These are phyloP conservation scores for Serendipita indica DNA, from an alignment of 768 basidiomycete species.

Conservation along the genomic window DNA sequence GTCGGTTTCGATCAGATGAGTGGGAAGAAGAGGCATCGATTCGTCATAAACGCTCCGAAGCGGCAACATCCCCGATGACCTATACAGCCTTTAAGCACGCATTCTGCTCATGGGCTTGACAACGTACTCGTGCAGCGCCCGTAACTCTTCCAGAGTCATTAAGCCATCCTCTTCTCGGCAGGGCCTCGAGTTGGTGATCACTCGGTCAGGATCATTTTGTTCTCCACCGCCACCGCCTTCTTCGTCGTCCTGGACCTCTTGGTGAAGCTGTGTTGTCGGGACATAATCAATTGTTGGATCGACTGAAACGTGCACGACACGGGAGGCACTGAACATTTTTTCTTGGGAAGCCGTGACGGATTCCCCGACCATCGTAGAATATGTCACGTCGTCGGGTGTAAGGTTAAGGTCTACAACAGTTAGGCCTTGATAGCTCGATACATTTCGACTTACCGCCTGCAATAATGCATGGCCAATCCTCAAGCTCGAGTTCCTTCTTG, in stretches of 20 bases:
- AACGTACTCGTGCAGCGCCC: slow-evolving; percentile 28
- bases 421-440: slow-evolving; percentile 9
- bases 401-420: slow-evolving; percentile 70
- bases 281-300: slow-evolving; percentile 39
- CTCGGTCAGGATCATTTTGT: slow-evolving; percentile 46
- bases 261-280: slow-evolving; percentile 44
- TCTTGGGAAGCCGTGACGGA: slow-evolving; percentile 40
- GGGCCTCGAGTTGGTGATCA: slow-evolving; percentile 59
- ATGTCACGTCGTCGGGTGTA: slow-evolving; percentile 63
- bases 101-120: slow-evolving; percentile 10
- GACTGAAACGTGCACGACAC: slow-evolving; percentile 56
- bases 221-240: slow-evolving; percentile 26
- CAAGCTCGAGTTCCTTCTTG: slow-evolving; percentile 29
- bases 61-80: slow-evolving; percentile 13
- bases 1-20: slow-evolving; percentile 16
- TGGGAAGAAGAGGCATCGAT: no score
- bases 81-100: slow-evolving; percentile 3
- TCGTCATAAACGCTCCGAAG: slow-evolving; percentile 57
- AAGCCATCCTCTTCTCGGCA: slow-evolving; percentile 52
- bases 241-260: slow-evolving; percentile 29
- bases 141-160: slow-evolving; percentile 43
- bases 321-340: slow-evolving; percentile 40
- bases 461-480: slow-evolving; percentile 64
- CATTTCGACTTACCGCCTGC: slow-evolving; percentile 50
- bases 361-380: slow-evolving; percentile 58